Base-by-base conservation (phyloP, 2,329 filamentous ascomycete genomes). In the Tolypocladium ovalisporum region DNA sequence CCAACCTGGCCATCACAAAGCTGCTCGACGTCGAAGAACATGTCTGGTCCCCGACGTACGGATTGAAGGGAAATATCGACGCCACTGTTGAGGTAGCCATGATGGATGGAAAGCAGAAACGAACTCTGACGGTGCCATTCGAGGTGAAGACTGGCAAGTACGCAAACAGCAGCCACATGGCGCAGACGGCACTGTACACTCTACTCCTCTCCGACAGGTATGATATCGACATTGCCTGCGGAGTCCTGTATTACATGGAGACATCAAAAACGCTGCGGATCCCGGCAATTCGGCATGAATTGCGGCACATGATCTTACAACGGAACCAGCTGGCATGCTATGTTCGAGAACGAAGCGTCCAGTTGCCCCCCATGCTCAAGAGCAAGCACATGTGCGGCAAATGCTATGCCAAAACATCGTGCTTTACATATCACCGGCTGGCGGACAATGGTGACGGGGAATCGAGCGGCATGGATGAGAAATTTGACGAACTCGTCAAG, bases 41-140 rank as follows among this genome's bases (percentile, higher is more conserved):
- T 68, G 86, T 99, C 34, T 99, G 94, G 94, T 97, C 93, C 8
- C 94, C 94, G 0, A 93, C 91, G 84, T 99, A 96, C 68, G 94
- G 94, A 0, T 78, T 99, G 19, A 99, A 99, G 71, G 94, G 94
- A 35, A 99, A 97, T 65, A 94, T 99, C 59, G 94, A 99, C 73
- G 94, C 94, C 34, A 97, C 94, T 0, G 89, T 99, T 1, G 90
- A 99, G 73, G 88, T 94, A 19, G 84, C 82, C 0, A 88, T 97
- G 77, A 77, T 83, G 57, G 88, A 96, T 57, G 82, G 84, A 32
- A 75, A 80, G n/a, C 78, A 82, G 35, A 73, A 77, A 52, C 83
- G 83, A 60, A 89, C 82, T 6, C 76, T 97, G 61, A 92, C 92
- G 0, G 89, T 96, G 4, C 94, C 94, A 0, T 90, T 99, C 62